Evolutionary conservation across 345 rosid genomes (phyloP).

Genomic region (Balakata baccata): DNA sequence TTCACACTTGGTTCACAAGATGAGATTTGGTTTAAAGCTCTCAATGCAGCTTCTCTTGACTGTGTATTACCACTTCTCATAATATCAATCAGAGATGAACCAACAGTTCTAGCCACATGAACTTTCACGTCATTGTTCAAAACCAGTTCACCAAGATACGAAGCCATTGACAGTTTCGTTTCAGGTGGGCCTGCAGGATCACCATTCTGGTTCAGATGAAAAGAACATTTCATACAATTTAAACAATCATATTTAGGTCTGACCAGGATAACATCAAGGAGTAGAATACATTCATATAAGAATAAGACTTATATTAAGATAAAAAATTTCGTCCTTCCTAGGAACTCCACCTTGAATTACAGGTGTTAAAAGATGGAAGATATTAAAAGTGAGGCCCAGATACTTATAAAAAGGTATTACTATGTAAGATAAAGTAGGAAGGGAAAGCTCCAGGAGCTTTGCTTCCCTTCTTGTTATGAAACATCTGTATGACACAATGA

Average conservation of each 20-base stretch:
- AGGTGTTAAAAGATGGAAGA: neutral
- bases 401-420: neutral
- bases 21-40: constrained; percentile 83
- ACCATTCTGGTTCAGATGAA: constrained; percentile 17
- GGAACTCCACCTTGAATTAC: neutral
- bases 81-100: constrained; percentile 68
- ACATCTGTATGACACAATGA: too few species aligned
- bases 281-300: neutral
- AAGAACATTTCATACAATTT: neutral
- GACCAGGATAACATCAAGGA: neutral
- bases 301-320: neutral
- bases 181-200: constrained; percentile 70
- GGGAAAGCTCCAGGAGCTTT: neutral
- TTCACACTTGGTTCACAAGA: constrained; percentile 71
- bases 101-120: constrained; percentile 68
- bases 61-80: constrained; percentile 67
- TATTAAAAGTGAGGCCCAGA: neutral
- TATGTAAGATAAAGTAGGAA: neutral
- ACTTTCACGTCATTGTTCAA: constrained; percentile 76
- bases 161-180: constrained; percentile 81
- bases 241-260: constrained; percentile 3
- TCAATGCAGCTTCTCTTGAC: constrained; percentile 78
- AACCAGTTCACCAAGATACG: constrained; percentile 79
- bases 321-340: neutral
- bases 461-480: too few species aligned